Base-by-base conservation (phyloP, 495 filamentous ascomycete species). In the Aspergillus heteromorphus region DNA sequence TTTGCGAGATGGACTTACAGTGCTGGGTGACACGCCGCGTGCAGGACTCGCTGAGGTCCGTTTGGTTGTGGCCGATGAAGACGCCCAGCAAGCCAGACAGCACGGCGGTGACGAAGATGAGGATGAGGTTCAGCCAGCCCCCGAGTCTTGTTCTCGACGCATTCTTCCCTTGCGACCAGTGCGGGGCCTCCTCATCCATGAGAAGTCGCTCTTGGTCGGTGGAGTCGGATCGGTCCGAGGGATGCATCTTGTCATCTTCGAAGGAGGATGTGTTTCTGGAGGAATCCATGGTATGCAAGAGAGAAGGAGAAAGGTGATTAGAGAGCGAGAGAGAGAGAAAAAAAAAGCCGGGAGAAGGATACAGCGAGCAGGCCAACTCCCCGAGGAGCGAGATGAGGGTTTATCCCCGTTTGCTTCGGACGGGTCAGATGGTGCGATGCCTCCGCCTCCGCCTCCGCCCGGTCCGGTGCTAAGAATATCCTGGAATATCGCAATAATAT, bases 21-120 rank as follows among this genome's bases (percentile, higher is more conserved):
- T 55, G 49, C 11, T 60, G 49, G 5, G 53, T 42, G 1, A 49
- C 40, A 18, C 55, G 58, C 19, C 50, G 43, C 18, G 58, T 54
- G 49, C 54, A 60, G 1, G 42, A 29, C 19, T 51, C 42, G 19
- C 56, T 47, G 1, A 54, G 48, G 48, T 57, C 51, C 9, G 20
- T 16, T 17, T 49, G 27, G 38, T 55, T 45, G 23, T 30, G 42
- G 9, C 49, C 51, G 1, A 57, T 54, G 18, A 57, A 54, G 1
- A 54, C 27, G 2, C 58, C 58, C 0, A 54, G 29, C 41, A 53
- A 6, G 11, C 48, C 52, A 1, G 55, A 55, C 2, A 62, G 7
- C 0, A 23, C 20, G 2, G 52, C 48, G 1, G 53, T 20, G 0
- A 51, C 5, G 29, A 49, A 11, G n/a, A 58, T 5, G 3, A 53